phyloP scores from a whole-genome alignment of 148 eudicot species.

The Vaccinium macrocarpon region DNA sequence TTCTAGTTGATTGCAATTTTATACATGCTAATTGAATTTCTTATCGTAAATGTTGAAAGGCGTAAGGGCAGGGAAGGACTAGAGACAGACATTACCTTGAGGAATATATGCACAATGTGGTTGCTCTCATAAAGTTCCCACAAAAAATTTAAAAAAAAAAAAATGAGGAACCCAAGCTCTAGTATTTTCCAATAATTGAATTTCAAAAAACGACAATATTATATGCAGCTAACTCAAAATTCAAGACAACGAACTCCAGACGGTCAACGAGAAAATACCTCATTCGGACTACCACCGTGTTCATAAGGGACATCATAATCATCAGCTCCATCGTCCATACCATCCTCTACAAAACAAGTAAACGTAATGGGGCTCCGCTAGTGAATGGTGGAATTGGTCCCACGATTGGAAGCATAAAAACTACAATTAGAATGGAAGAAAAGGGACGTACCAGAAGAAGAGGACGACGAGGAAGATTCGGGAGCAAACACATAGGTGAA shows the following conservation, averaged over 20 bases:
- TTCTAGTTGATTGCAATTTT: no score
- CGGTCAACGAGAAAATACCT: conserved; percentile 33
- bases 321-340: conserved; percentile 33
- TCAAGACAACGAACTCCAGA: background rate
- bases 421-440: background rate
- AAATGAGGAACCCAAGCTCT: background rate
- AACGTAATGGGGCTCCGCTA: background rate
- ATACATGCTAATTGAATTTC: no score
- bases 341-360: conserved; percentile 41
- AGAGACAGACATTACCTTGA: background rate
- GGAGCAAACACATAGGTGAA: conserved; percentile 42
- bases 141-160: no score
- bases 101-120: background rate
- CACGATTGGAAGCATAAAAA: background rate
- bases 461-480: conserved; percentile 32
- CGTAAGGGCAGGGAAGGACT: background rate
- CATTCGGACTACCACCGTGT: conserved; percentile 22
- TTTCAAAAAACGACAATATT: background rate
- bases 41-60: background rate
- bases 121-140: background rate
- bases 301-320: conserved; percentile 16
- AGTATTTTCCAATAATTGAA: background rate
- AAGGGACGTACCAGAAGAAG: conserved; percentile 34
- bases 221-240: background rate
- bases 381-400: no score